A percentile compares a stretch with the other conserved stretches of the same genome.
phyloP scores from a whole-genome alignment of 805 yeast genomes.

The Saccharomycopsis sp. region DNA sequence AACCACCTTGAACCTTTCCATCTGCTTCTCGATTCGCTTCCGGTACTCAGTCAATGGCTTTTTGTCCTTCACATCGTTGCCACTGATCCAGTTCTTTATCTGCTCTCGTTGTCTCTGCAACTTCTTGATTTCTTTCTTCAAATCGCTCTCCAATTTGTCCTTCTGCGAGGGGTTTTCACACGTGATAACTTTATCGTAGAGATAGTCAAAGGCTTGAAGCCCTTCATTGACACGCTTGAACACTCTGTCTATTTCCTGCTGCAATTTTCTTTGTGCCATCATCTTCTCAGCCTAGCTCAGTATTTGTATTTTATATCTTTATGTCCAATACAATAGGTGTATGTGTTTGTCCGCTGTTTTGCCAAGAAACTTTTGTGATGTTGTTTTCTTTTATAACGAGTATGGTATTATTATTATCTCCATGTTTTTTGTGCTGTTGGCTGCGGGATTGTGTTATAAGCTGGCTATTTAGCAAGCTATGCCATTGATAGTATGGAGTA shows the following conservation, averaged over 20 bases:
- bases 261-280: constrained; percentile 43
- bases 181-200: constrained; percentile 76
- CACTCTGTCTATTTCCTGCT: constrained; percentile 84
- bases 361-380: too few species aligned
- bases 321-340: too few species aligned
- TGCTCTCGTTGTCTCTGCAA: constrained; percentile 91
- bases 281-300: constrained; percentile 8
- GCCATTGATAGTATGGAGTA: too few species aligned
- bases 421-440: too few species aligned
- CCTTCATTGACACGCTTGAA: constrained; percentile 92
- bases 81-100: constrained; percentile 89
- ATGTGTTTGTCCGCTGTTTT: too few species aligned
- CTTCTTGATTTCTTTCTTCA: constrained; percentile 92
- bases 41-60: constrained; percentile 74
- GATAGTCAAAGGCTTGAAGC: constrained; percentile 71
- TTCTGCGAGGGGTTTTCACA: constrained; percentile 83
- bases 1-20: constrained; percentile 94
- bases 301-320: too few species aligned
- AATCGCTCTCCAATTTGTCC: constrained; percentile 86
- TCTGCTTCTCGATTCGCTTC: constrained; percentile 61
- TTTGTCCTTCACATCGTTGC: constrained; percentile 87
- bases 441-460: too few species aligned
- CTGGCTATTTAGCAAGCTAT: too few species aligned
- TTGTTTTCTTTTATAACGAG: too few species aligned
- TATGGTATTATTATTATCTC: too few species aligned